Evolutionary conservation across 352 stramenopile species (phyloP).

Genomic region (Phytophthora europaea): DNA sequence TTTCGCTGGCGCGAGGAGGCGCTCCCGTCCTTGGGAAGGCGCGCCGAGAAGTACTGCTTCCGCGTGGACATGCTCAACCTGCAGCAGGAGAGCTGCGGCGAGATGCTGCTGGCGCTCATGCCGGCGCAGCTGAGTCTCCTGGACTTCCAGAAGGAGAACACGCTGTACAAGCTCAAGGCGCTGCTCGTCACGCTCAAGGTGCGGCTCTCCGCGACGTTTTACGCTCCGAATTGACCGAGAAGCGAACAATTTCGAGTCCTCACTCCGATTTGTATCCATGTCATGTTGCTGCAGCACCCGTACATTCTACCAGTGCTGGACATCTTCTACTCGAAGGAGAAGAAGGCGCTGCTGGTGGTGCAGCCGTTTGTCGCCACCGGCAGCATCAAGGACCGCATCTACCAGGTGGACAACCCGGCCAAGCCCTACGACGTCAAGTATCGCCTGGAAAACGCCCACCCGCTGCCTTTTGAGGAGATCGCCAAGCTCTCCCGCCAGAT

Average conservation of each 20-base stretch:
- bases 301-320: slow-evolving; percentile 79
- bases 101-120: slow-evolving; percentile 75
- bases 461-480: slow-evolving; percentile 58
- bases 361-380: slow-evolving; percentile 67
- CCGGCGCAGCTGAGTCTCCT: slow-evolving; percentile 66
- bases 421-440: slow-evolving; percentile 71
- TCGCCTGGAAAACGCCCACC: slow-evolving; percentile 39
- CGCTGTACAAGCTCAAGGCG: slow-evolving; percentile 78
- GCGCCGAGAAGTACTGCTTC: slow-evolving; percentile 77
- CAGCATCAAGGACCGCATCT: slow-evolving; percentile 77
- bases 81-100: slow-evolving; percentile 54
- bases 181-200: slow-evolving; percentile 83
- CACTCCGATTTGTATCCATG: neutral
- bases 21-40: slow-evolving; percentile 63
- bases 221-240: slow-evolving; percentile 7
- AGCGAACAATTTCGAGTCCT: neutral
- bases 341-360: slow-evolving; percentile 70
- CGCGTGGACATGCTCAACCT: slow-evolving; percentile 79
- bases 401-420: slow-evolving; percentile 49
- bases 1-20: slow-evolving; percentile 80
- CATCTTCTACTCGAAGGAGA: slow-evolving; percentile 74
- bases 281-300: slow-evolving; percentile 54
- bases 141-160: slow-evolving; percentile 65
- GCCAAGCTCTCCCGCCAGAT: slow-evolving; percentile 70
- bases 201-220: neutral